These are phyloP conservation scores for Nemania sp. DNA, from an alignment of 2,329 filamentous ascomycete species.

Conservation along the genomic window DNA sequence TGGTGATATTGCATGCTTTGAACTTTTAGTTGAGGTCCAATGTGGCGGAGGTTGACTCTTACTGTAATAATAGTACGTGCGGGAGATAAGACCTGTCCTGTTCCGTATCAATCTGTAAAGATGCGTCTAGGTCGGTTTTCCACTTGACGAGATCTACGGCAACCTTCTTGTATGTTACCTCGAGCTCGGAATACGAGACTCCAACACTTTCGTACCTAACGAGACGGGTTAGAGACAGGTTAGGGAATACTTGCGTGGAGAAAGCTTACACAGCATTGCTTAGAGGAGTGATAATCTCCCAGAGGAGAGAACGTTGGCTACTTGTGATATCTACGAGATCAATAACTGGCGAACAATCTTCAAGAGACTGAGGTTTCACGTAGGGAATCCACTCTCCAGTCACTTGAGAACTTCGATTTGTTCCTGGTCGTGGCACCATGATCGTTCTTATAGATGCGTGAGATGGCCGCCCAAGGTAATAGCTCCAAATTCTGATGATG, in stretches of 20 bases:
- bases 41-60: background rate
- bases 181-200: background rate
- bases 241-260: background rate
- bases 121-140: background rate
- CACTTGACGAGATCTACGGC: constrained; percentile 3
- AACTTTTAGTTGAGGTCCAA: background rate
- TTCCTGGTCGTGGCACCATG: background rate
- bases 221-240: background rate
- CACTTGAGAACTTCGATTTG: background rate
- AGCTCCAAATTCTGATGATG: background rate
- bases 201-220: background rate
- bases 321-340: background rate
- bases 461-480: constrained; percentile 3
- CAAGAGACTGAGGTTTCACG: background rate
- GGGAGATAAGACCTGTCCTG: constrained; percentile 1
- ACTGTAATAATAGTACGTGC: constrained; percentile 1
- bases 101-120: constrained; percentile 3
- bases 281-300: constrained; percentile 1
- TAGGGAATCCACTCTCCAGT: constrained; percentile 4
- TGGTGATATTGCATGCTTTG: constrained; percentile 34
- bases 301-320: background rate
- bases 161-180: constrained; percentile 1
- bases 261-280: constrained; percentile 3
- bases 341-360: constrained; percentile 2
- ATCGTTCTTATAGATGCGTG: constrained; percentile 2